Conservation (phyloP, 2,329 filamentous ascomycete genomes). For the Phaeosphaeriaceae sp. region DNA sequence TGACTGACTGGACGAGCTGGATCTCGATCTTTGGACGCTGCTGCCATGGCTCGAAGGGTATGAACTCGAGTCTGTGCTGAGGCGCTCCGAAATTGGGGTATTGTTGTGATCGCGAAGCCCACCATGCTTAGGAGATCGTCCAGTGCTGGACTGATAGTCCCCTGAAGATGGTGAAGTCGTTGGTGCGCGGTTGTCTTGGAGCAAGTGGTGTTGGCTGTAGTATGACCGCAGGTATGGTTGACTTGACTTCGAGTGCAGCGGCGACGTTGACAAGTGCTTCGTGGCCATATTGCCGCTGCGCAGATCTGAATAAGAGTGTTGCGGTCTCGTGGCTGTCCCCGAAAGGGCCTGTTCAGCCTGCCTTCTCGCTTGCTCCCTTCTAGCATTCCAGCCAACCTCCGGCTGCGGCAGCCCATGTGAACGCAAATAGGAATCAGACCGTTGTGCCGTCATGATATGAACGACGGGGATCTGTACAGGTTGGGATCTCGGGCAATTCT, state of each 20-base stretch:
- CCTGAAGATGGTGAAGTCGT: slow-evolving; percentile 5
- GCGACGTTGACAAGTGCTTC: slow-evolving; percentile 14
- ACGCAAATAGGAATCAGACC: neutral
- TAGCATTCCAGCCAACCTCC: slow-evolving; percentile 26
- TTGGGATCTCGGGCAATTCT: slow-evolving; percentile 9
- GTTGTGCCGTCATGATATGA: neutral
- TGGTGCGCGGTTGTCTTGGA: slow-evolving; percentile 18
- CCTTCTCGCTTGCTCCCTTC: slow-evolving; percentile 22
- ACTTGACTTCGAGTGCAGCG: slow-evolving; percentile 9
- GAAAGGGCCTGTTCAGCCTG: slow-evolving; percentile 22
- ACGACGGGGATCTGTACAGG: neutral
- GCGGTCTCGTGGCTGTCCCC: slow-evolving; percentile 15
- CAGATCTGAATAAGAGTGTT: slow-evolving; percentile 13
- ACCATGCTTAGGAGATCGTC: slow-evolving; percentile 1
- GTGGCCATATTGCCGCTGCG: slow-evolving; percentile 12
- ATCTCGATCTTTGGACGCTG: slow-evolving; percentile 16
- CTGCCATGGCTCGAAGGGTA: slow-evolving; percentile 16
- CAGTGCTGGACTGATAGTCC: slow-evolving; percentile 13
- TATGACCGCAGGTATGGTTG: slow-evolving; percentile 11
- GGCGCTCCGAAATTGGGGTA: slow-evolving; percentile 8
- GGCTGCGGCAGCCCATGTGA: neutral
- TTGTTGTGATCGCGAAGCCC: slow-evolving; percentile 5
- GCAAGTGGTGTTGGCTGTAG: slow-evolving; percentile 23
- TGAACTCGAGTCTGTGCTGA: slow-evolving; percentile 20
- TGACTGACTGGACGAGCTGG: slow-evolving; percentile 18